Percentiles rank a stretch among this genome's conserved stretches.
phyloP scores from a whole-genome alignment of 1,284 basidiomycete species.

The Ustilago cynodontis region DNA sequence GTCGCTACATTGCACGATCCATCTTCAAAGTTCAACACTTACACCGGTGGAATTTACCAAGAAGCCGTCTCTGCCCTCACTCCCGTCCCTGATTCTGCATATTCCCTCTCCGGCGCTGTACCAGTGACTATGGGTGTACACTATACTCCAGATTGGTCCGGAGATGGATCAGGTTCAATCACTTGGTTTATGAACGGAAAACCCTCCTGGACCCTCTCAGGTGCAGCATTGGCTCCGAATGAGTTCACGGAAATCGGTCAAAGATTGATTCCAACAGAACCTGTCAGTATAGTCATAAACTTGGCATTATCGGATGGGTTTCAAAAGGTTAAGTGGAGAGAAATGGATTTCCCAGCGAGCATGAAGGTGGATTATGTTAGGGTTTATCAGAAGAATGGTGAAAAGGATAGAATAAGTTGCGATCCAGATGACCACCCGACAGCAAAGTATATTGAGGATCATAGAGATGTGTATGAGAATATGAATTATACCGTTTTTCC shows the following conservation, averaged over 20 bases:
- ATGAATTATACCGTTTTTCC: constrained; percentile 42
- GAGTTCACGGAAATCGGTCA: constrained; percentile 50
- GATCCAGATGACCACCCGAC: constrained; percentile 66
- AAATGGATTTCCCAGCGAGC: constrained; percentile 71
- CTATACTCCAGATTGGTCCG: constrained; percentile 64
- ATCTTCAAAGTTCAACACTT: constrained; percentile 52
- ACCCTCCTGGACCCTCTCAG: constrained; percentile 59
- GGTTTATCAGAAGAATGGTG: constrained; percentile 59
- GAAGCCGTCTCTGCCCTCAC: constrained; percentile 64
- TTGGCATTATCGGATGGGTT: constrained; percentile 62
- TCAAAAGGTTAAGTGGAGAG: constrained; percentile 46
- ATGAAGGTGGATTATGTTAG: constrained; percentile 64
- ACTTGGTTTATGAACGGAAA: constrained; percentile 65
- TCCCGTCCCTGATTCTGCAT: constrained; percentile 56
- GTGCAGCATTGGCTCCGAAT: constrained; percentile 35
- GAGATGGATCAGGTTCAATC: constrained; percentile 53
- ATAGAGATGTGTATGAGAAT: constrained; percentile 65
- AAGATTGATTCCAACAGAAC: constrained; percentile 60
- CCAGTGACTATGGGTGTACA: constrained; percentile 63
- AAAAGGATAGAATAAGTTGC: constrained; percentile 49
- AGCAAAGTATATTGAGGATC: constrained; percentile 60
- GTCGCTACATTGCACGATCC: constrained; percentile 21
- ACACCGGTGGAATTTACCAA: constrained; percentile 63
- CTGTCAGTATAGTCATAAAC: constrained; percentile 61
- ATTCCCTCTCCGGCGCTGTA: constrained; percentile 16